Conservation (phyloP, 768 basidiomycete species). For the Tulasnella sp. region DNA sequence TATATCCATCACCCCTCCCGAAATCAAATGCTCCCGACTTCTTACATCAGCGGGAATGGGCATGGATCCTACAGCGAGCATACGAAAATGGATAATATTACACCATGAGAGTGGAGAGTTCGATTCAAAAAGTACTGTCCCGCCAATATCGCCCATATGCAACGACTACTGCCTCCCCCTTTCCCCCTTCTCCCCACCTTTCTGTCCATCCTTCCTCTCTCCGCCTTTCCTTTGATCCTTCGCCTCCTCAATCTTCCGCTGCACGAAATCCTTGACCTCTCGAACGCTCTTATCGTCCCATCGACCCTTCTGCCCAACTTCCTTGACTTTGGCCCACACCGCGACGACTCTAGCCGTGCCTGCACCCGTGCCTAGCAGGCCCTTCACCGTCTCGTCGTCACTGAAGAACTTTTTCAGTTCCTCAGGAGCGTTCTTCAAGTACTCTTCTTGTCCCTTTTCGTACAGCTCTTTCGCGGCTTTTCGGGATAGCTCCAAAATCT, state of each 20-base stretch:
- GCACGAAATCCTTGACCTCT: conserved; percentile 29
- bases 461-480: conserved; percentile 28
- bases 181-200: neutral
- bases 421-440: conserved; percentile 29
- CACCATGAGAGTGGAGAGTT: neutral
- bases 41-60: no score
- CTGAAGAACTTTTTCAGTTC: conserved; percentile 29
- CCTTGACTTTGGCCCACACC: conserved; percentile 28
- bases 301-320: conserved; percentile 24
- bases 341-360: conserved; percentile 21
- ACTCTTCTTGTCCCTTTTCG: conserved; percentile 26
- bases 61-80: no score
- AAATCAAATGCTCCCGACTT: no score
- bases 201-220: neutral
- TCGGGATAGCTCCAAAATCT: conserved; percentile 28
- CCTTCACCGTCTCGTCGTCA: conserved; percentile 28
- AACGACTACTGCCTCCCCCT: neutral
- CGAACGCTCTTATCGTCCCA: conserved; percentile 29
- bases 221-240: conserved; percentile 11
- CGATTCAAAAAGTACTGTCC: no score
- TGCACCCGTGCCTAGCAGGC: conserved; percentile 19
- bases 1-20: no score
- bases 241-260: conserved; percentile 29
- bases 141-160: neutral
- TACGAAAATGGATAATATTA: neutral